Conservation (phyloP, 495 filamentous ascomycete species). For the Trichocladium antarcticum region DNA sequence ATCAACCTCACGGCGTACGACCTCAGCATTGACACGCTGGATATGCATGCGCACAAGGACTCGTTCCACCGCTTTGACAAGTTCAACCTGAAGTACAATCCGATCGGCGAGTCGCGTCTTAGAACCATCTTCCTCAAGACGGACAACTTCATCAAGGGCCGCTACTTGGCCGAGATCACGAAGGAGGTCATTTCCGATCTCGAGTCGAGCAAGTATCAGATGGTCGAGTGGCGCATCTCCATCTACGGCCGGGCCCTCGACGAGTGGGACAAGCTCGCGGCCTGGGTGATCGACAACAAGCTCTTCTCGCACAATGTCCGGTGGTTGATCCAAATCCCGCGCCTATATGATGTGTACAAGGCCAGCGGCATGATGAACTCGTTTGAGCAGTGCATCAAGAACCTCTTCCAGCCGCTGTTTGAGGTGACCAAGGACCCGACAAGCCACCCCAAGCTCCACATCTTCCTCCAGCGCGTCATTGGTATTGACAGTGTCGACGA, state of each 20-base stretch:
- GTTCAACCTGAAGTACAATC: conserved; percentile 98
- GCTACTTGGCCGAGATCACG: conserved; percentile 93
- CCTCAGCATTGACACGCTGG: conserved; percentile 92
- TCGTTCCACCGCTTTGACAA: conserved; percentile 99
- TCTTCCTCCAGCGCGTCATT: conserved; percentile 90
- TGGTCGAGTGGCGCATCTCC: conserved; percentile 97
- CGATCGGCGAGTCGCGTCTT: conserved; percentile 86
- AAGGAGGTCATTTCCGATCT: conserved; percentile 97
- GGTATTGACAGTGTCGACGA: conserved; percentile 97
- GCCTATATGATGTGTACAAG: conserved; percentile 93
- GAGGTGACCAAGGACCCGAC: conserved; percentile 83
- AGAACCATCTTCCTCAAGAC: conserved; percentile 97
- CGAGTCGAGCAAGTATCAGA: conserved; percentile 98
- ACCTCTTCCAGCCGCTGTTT: conserved; percentile 88
- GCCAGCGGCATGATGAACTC: conserved; percentile 70
- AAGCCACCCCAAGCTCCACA: conserved; percentile 83
- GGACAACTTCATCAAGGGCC: conserved; percentile 92
- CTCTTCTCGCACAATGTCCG: conserved; percentile 94
- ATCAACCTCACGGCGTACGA: conserved; percentile 97
- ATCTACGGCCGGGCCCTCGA: conserved; percentile 86
- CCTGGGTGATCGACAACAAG: conserved; percentile 99
- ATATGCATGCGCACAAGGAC: conserved; percentile 98
- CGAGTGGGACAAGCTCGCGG: conserved; percentile 96
- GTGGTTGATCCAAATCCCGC: conserved; percentile 92
- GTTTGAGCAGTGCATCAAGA: conserved; percentile 83